Percentiles rank a stretch among this genome's conserved stretches.
phyloP scores from a whole-genome alignment of 1,284 basidiomycete genomes.

The Boletus holoroseus region DNA sequence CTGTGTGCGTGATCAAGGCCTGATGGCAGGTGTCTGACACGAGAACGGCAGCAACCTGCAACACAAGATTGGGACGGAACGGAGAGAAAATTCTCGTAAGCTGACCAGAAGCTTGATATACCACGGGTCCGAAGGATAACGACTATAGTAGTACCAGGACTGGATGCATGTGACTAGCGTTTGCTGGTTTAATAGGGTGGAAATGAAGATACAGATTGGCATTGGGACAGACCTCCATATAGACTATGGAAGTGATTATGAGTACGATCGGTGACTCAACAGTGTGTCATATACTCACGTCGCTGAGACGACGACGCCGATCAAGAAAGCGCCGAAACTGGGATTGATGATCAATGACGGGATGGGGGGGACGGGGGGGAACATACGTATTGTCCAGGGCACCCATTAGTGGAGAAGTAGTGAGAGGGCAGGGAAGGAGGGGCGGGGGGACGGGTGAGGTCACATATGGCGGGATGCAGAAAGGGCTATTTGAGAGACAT shows the following conservation, averaged over 20 bases:
- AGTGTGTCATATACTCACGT: slow-evolving; percentile 34
- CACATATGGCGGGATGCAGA: slow-evolving; percentile 5
- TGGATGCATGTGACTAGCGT: slow-evolving; percentile 52
- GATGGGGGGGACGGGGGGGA: neutral
- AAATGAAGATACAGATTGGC: slow-evolving; percentile 1
- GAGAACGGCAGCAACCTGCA: slow-evolving; percentile 47
- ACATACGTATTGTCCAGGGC: slow-evolving; percentile 27
- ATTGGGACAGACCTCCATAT: slow-evolving; percentile 44
- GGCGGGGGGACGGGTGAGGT: neutral
- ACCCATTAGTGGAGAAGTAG: slow-evolving; percentile 12
- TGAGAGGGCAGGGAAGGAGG: neutral
- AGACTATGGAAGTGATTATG: slow-evolving; percentile 33
- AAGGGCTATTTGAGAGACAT: slow-evolving; percentile 22
- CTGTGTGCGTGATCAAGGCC: slow-evolving; percentile 51
- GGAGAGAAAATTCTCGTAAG: neutral
- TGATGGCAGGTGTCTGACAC: slow-evolving; percentile 53
- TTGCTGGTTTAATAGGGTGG: neutral
- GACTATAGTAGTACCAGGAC: slow-evolving; percentile 51
- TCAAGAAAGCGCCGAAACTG: slow-evolving; percentile 49
- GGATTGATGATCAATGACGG: neutral
- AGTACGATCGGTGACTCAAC: slow-evolving; percentile 4
- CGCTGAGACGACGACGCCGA: slow-evolving; percentile 50
- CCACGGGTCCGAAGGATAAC: slow-evolving; percentile 48
- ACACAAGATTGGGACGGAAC: neutral
- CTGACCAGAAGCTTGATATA: slow-evolving; percentile 42